These are phyloP conservation scores for Rutstroemia sp. DNA, from an alignment of 2,329 filamentous ascomycete species.

Conservation along the genomic window DNA sequence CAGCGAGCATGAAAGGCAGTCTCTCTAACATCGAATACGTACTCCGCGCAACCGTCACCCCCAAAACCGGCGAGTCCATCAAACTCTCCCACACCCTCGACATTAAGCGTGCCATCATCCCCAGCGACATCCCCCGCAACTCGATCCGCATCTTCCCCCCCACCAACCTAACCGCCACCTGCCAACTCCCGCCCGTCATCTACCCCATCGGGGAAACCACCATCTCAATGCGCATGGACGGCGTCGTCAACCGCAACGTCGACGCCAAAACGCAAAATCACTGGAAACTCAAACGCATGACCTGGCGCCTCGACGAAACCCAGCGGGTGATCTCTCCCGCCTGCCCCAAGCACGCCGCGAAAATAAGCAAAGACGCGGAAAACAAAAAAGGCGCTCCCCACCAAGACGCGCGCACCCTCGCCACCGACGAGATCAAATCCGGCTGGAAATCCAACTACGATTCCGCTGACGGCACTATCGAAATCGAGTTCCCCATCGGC, in stretches of 20 bases:
- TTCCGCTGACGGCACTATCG: constrained; percentile 63
- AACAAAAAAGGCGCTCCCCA: constrained; percentile 62
- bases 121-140: constrained; percentile 74
- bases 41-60: constrained; percentile 59
- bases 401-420: constrained; percentile 69
- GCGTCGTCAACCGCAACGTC: constrained; percentile 66
- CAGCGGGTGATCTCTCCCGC: constrained; percentile 72
- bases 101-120: constrained; percentile 68
- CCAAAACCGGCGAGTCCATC: constrained; percentile 53
- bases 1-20: constrained; percentile 69
- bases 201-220: constrained; percentile 80
- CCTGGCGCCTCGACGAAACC: constrained; percentile 88
- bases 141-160: constrained; percentile 89
- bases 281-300: constrained; percentile 86
- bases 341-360: constrained; percentile 66
- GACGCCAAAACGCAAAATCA: constrained; percentile 64
- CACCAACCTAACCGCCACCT: constrained; percentile 82
- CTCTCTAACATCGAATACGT: constrained; percentile 72
- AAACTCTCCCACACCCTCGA: constrained; percentile 62
- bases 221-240: constrained; percentile 73
- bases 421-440: constrained; percentile 70
- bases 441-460: constrained; percentile 79
- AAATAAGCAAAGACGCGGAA: constrained; percentile 34
- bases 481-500: constrained; percentile 67
- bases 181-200: constrained; percentile 74